Base-by-base conservation (phyloP, 2,329 filamentous ascomycete species). In the Curvularia verruculosa region DNA sequence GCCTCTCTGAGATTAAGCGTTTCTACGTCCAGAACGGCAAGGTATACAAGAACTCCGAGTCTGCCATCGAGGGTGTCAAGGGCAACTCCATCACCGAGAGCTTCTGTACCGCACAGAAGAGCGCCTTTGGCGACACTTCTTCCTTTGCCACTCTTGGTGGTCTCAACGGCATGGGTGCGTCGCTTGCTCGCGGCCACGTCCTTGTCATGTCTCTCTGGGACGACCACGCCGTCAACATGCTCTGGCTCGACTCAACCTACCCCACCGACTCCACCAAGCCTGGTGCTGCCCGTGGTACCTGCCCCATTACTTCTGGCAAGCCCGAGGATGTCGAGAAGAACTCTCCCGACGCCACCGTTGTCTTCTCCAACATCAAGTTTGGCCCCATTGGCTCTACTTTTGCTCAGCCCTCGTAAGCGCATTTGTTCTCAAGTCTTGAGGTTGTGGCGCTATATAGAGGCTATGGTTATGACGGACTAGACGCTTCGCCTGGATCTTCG, bases 231-330 rank as follows among this genome's bases (percentile, higher is more conserved):
- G 78, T 84, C 69, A 83, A 88, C 78, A 91, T 91, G 88, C 83
- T 89, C 68, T 91, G 89, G 89, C 84, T 92, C 67, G 89, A 91
- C 80, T 85, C 84, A 59, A 83, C 79, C 72, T 89, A 84, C 80
- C 87, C 88, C 47, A 78, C 79, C 58, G 69, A 72, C 63, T 54
- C 73, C 15, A 54, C 26, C 44, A 70, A 66, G 56, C 74, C 70
- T 15, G 76, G 76, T 69, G 54, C 70, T 28, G 71, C 58, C 40
- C 73, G 76, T 62, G 76, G 76, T 58, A 73, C 74, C 48, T 78
- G 76, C 69, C 21, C 67, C 3, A 76, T 63, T n/a, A 63, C 66
- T 61, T 75, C 71, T 43, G 76, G 76, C 40, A 69, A 66, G 60
- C 75, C 76, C 13, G 68, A 67, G 40, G 70, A 75, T 23, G 72